Evolutionary conservation across 768 basidiomycete species (phyloP).

Genomic region (Amanita pallidorosea): DNA sequence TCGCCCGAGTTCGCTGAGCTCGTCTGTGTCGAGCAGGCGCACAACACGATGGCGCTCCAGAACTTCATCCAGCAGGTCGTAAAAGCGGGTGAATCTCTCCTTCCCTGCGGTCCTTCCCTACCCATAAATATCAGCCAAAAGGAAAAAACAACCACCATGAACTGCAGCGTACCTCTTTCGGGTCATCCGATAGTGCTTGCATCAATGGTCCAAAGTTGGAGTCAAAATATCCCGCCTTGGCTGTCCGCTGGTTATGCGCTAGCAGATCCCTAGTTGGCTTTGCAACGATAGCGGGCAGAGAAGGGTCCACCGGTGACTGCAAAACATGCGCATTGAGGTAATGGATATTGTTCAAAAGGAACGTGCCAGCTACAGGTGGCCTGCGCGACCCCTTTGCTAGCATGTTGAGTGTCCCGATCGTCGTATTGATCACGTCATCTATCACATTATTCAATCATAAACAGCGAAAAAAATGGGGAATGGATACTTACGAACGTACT

Average conservation of each 20-base stretch:
- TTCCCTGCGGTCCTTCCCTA: constrained; percentile 53
- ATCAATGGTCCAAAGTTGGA: constrained; percentile 73
- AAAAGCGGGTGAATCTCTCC: constrained; percentile 78
- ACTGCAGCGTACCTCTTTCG: constrained; percentile 34
- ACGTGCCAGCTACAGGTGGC: constrained; percentile 61
- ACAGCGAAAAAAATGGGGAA: background rate
- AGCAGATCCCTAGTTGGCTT: constrained; percentile 51
- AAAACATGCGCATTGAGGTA: constrained; percentile 56
- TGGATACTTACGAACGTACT: constrained; percentile 56
- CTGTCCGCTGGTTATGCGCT: constrained; percentile 63
- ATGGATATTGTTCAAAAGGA: constrained; percentile 71
- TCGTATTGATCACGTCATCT: constrained; percentile 72
- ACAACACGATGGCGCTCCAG: constrained; percentile 65
- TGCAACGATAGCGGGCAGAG: constrained; percentile 42
- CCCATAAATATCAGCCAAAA: background rate
- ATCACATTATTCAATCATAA: background rate
- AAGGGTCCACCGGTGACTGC: constrained; percentile 34
- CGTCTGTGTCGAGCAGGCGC: constrained; percentile 61
- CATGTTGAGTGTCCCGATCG: constrained; percentile 46
- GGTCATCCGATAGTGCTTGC: constrained; percentile 53
- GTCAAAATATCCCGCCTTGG: constrained; percentile 79
- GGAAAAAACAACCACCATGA: too few relatives aligned
- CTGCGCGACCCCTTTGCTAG: constrained; percentile 52
- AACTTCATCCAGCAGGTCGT: constrained; percentile 70
- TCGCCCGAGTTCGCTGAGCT: constrained; percentile 29